Evolutionary conservation across 148 eudicot genomes (phyloP), one percentile per base, ranked within the genome.

Genomic region (Chenopodium suecicum): DNA sequence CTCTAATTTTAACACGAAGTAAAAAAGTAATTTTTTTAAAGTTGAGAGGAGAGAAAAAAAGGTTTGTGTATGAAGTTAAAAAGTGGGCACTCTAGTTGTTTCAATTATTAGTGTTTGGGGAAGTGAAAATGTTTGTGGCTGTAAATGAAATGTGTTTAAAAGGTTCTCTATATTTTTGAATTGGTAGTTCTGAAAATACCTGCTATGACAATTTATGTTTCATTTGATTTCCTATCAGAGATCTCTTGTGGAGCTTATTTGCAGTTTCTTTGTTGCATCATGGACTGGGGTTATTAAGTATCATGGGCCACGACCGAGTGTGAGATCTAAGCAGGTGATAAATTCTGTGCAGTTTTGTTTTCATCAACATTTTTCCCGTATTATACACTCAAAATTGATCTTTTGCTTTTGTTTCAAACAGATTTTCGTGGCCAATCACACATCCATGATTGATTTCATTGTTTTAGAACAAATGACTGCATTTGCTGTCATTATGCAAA

Each of bases 201-300:
- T 70, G 74, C 41, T 71, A 1, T 76, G 48, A 20, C 64, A 54
- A 44, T 71, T 70, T 71, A 17, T 52, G 78, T 16, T 52, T 47
- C 37, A 4, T 75, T 23, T 32, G 20, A 77, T 19, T 65, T 80
- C 20, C 64, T 86, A 47, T 67, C 88, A 97, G 99, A 89, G 99
- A 78, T 82, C 92, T 73, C 94, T 97, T 29, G 98, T 97, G 85
- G 99, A 97, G 88, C 82, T 97, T 86, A 91, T 97, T 75, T 97
- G 99, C 91, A 90, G 95, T 74, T 97, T 97, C 84, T 94, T 97
- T 90, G 98, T 97, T 81, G 98, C 99, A 73, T 97, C 99, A 65
- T 97, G 98, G 99, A 97, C 99, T 73, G 99, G 98, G 82, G 98
- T 92, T 78, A 95, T 97, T 83, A 97, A 88, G 83, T 97, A 97